Evolutionary conservation across 2,329 filamentous ascomycete species (phyloP), one percentile per base, ranked within the genome.

Genomic region (Ascochyta koolunga): DNA sequence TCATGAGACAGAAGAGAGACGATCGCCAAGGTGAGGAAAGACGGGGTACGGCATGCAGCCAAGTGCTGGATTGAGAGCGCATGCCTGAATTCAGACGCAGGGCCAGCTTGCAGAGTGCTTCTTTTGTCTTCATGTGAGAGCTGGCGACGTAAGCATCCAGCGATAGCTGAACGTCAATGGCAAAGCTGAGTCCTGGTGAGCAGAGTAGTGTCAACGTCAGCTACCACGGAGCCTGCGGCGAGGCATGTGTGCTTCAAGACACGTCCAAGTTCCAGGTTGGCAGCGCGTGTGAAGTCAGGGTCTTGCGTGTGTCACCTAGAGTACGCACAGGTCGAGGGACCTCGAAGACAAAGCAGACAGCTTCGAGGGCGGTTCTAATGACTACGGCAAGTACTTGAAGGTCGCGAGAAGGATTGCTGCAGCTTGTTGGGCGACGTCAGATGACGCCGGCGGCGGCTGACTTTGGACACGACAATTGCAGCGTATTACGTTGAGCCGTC

Each of bases 101-200:
- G 51, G 51, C 41, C 27, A 37, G 24, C 45, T 40, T 41, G 51
- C 51, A 49, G 40, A 29, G 22, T 41, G 27, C 40, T 54, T 49
- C 51, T 45, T 49, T 24, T 32, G n/a, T 35, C 45, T 36, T 25
- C 18, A n/a, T 25, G 11, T 22, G 10, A 35, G 38, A 19, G 39
- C 33, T 35, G 27, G 19, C 16, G 16, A 29, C 6, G n/a, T 13
- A 29, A 35, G 45, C 29, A n/a, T n/a, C 15, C 19, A 22, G 21
- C 19, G 25, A 29, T 32, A 18, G 9, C 35, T 29, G 27, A 13
- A 27, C 21, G 15, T 32, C 3, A 18, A 40, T 16, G 2, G 16
- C 25, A 27, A 29, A 25, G 33, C 38, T 44, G 44, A 43, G 21
- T 43, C 38, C 15, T 19, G 16, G 13, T 18, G 38, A 16, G 33